Base-by-base conservation (phyloP, 169 alveolate species). In the Toxoplasma gondii region DNA sequence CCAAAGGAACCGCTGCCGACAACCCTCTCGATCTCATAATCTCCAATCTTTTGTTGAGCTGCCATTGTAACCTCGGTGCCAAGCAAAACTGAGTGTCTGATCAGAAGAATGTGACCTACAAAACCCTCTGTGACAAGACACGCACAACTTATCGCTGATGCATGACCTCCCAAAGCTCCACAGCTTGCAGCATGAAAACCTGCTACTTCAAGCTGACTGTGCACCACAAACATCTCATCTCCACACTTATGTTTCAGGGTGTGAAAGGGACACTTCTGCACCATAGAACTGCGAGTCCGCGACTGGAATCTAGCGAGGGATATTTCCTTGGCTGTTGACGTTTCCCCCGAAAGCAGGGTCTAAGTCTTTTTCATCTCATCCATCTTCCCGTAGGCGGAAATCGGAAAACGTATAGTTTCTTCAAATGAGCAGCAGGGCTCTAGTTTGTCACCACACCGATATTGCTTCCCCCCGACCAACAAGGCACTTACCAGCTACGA, bases 1-100 rank as follows among this genome's bases (percentile, higher is more conserved):
- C 95, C 95, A 54, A 93, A 93, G 44, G 95, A 93, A 83, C 95
- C 95, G 83, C 93, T 93, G 78, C 95, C 95, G 34, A 93, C 95
- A 41, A 93, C 95, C 36, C 93, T 69, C 64, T 84, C 91, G 54
- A 93, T 74, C 69, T 93, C 95, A 91, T 93, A 93, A 27, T 87
- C 93, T 17, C 95, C 95, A 17, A 93, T 39, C 67, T 82, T 39
- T 67, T 82, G 54, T 44, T 82, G 90, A 45, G 67, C 34, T 1
- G 90, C 90, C 90, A 82, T 82, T n/a, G 54, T 78, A 53, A 39
- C 29, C 87, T 27, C 16, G 39, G 0, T 27, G 7, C 78, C 78
- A 31, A 0, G 78, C 78, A 4, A 49, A 49, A 49, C 83, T 29
- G 83, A n/a, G 83, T 31, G 19, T n/a, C 83, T 31, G 83, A n/a